Percentiles rank a stretch among this genome's conserved stretches.
Conservation (phyloP, 805 yeast genomes). For the Yamadazyma phyllophila region DNA sequence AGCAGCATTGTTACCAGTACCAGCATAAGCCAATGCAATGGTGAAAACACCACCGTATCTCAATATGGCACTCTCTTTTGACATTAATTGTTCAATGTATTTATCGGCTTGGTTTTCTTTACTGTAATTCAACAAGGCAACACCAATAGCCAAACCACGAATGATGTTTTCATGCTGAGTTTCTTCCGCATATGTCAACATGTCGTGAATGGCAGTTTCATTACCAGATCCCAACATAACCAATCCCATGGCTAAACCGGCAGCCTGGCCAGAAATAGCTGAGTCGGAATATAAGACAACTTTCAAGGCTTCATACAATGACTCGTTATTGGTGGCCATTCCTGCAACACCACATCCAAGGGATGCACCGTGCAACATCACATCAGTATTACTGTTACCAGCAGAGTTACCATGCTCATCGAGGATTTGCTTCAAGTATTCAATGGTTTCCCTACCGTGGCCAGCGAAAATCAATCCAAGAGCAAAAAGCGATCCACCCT, state of each 20-base stretch:
- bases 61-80: slow-evolving; percentile 75
- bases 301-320: slow-evolving; percentile 76
- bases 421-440: slow-evolving; percentile 69
- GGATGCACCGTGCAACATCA: slow-evolving; percentile 91
- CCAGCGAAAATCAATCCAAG: slow-evolving; percentile 95
- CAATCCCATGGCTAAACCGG: slow-evolving; percentile 94
- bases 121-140: slow-evolving; percentile 84
- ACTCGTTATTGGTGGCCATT: slow-evolving; percentile 79
- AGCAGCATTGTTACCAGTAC: slow-evolving; percentile 89
- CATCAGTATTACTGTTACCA: slow-evolving; percentile 70
- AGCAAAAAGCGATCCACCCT: slow-evolving; percentile 94
- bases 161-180: slow-evolving; percentile 95
- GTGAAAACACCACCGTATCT: slow-evolving; percentile 97
- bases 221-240: slow-evolving; percentile 91
- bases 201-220: slow-evolving; percentile 64
- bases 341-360: slow-evolving; percentile 96
- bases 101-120: slow-evolving; percentile 77
- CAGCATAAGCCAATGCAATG: slow-evolving; percentile 93
- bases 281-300: slow-evolving; percentile 85
- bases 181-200: slow-evolving; percentile 89
- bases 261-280: slow-evolving; percentile 94
- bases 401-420: slow-evolving; percentile 65
- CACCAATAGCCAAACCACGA: slow-evolving; percentile 87
- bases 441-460: slow-evolving; percentile 85
- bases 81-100: slow-evolving; percentile 61